Percentiles rank a stretch among this genome's conserved stretches.
phyloP scores from a whole-genome alignment of 2,329 filamentous ascomycete species.

The Albophoma yamanashiensis region DNA sequence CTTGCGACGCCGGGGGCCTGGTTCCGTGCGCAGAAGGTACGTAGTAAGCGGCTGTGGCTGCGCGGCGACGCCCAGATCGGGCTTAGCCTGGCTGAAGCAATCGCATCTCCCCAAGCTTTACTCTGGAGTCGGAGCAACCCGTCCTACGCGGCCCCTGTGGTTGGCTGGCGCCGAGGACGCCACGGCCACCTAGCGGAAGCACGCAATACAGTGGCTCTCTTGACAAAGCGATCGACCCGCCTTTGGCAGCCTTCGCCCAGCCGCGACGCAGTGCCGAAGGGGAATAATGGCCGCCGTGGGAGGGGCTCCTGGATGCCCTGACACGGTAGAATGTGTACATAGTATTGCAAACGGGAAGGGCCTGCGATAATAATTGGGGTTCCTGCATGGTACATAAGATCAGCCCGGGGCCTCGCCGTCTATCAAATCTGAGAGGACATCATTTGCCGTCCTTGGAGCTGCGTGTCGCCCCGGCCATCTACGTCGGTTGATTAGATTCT shows the following conservation, averaged over 20 bases:
- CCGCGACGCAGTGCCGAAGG: not conserved
- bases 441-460: not conserved
- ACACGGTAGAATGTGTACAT: not conserved
- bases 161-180: not conserved
- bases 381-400: not conserved
- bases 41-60: slow-evolving; percentile 1
- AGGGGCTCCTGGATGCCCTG: not conserved
- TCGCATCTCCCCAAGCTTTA: not conserved
- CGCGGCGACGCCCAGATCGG: not conserved
- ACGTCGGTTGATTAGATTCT: not conserved
- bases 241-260: not conserved
- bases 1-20: not conserved
- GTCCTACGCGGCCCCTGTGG: not conserved
- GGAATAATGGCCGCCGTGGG: not conserved
- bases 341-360: not conserved
- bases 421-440: not conserved
- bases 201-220: slow-evolving; percentile 16
- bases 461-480: not conserved
- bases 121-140: not conserved
- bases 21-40: too few relatives aligned
- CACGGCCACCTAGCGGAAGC: slow-evolving; percentile 22
- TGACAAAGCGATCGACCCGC: slow-evolving; percentile 6
- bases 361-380: not conserved
- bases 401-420: not conserved
- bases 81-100: not conserved